Percentiles rank a stretch among this genome's conserved stretches.
phyloP scores from a whole-genome alignment of 805 yeast genomes.

The Lipomyces orientalis region DNA sequence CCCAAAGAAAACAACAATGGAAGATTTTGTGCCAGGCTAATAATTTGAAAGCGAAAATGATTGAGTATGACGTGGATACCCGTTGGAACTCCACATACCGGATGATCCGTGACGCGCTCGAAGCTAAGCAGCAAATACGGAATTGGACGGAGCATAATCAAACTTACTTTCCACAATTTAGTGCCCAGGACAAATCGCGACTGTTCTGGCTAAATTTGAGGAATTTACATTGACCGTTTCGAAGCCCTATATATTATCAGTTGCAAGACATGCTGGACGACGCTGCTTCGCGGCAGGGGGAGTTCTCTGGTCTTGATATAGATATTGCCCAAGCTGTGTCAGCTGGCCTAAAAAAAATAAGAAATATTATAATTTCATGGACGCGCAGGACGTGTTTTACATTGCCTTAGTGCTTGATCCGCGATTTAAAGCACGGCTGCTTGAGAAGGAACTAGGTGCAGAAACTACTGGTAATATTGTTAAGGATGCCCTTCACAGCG shows the following conservation, averaged over 20 bases:
- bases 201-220: neutral
- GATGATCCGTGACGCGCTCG: neutral
- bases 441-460: constrained; percentile 6
- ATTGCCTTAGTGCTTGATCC: constrained; percentile 10
- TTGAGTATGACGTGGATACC: constrained; percentile 9
- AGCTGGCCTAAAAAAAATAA: constrained; percentile 12
- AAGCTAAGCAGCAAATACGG: constrained; percentile 8
- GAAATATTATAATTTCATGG: constrained; percentile 7
- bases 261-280: neutral
- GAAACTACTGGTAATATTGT: neutral
- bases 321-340: constrained; percentile 9
- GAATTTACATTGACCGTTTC: neutral
- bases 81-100: constrained; percentile 8
- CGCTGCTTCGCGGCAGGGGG: neutral
- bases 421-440: neutral
- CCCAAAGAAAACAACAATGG: constrained; percentile 11
- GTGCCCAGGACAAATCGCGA: neutral
- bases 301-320: neutral
- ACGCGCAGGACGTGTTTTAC: constrained; percentile 4
- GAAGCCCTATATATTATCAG: constrained; percentile 2
- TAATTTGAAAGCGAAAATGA: neutral
- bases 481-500: constrained; percentile 6
- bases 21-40: neutral
- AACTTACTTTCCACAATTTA: neutral
- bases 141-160: neutral